These are phyloP conservation scores for Pseudonectria foliicola DNA, from an alignment of 2,329 filamentous ascomycete species.

Conservation along the genomic window DNA sequence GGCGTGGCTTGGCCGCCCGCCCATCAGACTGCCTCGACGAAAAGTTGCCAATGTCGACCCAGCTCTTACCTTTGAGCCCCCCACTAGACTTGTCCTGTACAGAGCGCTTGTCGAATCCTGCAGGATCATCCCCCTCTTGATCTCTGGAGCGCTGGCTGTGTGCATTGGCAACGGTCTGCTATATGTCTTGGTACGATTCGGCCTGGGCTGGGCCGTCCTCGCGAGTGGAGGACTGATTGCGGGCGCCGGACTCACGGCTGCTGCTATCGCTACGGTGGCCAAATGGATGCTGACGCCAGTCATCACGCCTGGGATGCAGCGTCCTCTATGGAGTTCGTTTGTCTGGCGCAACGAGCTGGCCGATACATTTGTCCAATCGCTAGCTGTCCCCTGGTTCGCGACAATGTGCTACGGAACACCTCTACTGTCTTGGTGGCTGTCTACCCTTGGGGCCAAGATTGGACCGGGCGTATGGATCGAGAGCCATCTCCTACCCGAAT, in stretches of 20 bases:
- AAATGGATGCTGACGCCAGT: constrained; percentile 14
- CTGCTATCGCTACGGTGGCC: constrained; percentile 7
- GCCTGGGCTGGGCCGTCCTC: constrained; percentile 9
- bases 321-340: constrained; percentile 16
- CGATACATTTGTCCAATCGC: constrained; percentile 47
- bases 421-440: constrained; percentile 10
- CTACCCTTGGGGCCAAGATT: constrained; percentile 12
- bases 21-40: constrained; percentile 12
- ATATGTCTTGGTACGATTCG: constrained; percentile 7
- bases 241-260: constrained; percentile 2
- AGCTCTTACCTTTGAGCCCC: constrained; percentile 12
- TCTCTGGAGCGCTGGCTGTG: constrained; percentile 3
- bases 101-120: constrained; percentile 11
- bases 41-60: constrained; percentile 8
- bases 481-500: constrained; percentile 15
- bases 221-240: constrained; percentile 6
- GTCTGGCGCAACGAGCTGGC: constrained; percentile 41
- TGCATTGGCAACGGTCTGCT: constrained; percentile 4
- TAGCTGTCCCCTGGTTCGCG: constrained; percentile 12
- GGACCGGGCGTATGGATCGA: constrained; percentile 16
- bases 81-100: constrained; percentile 5
- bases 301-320: constrained; percentile 10
- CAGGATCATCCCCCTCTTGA: constrained; percentile 10
- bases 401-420: constrained; percentile 13
- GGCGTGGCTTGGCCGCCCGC: constrained; percentile 15